phyloP scores from a whole-genome alignment of 495 filamentous ascomycete genomes.

The Podospora didyma region DNA sequence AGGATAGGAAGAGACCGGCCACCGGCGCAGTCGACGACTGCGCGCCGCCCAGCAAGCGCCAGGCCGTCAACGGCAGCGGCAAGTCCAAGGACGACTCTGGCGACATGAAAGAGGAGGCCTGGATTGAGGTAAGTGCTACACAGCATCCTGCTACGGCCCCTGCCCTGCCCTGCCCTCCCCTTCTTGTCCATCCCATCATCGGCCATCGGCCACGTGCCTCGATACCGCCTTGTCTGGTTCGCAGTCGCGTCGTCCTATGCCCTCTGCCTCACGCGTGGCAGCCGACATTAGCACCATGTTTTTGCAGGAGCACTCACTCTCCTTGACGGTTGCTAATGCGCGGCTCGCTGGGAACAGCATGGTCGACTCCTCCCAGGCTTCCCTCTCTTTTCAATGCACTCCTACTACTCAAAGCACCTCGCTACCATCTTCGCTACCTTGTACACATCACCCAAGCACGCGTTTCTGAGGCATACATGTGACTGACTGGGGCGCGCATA shows the following conservation, averaged over 20 bases:
- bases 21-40: slow-evolving; percentile 68
- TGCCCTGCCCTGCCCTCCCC: slow-evolving; percentile 2
- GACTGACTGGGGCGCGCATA: slow-evolving; percentile 40
- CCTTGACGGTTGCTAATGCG: slow-evolving; percentile 45
- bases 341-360: slow-evolving; percentile 44
- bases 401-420: slow-evolving; percentile 14
- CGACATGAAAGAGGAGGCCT: slow-evolving; percentile 75
- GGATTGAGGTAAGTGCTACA: slow-evolving; percentile 71
- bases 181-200: slow-evolving; percentile 1
- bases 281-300: slow-evolving; percentile 22
- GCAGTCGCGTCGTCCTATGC: slow-evolving; percentile 11
- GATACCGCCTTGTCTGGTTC: slow-evolving; percentile 2
- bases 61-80: slow-evolving; percentile 72
- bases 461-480: slow-evolving; percentile 18
- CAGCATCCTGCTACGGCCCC: slow-evolving; percentile 14
- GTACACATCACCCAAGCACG: slow-evolving; percentile 21
- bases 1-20: slow-evolving; percentile 92
- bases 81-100: slow-evolving; percentile 67
- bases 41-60: slow-evolving; percentile 80
- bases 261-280: slow-evolving; percentile 8
- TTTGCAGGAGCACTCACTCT: slow-evolving; percentile 26
- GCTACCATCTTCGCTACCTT: slow-evolving; percentile 23
- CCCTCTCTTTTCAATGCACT: slow-evolving; percentile 22
- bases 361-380: slow-evolving; percentile 21
- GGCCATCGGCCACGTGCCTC: slow-evolving; percentile 9